These are phyloP conservation scores for Nymphaea colorata DNA, from an alignment of 164 flowering plant genomes.

Conservation along the genomic window DNA sequence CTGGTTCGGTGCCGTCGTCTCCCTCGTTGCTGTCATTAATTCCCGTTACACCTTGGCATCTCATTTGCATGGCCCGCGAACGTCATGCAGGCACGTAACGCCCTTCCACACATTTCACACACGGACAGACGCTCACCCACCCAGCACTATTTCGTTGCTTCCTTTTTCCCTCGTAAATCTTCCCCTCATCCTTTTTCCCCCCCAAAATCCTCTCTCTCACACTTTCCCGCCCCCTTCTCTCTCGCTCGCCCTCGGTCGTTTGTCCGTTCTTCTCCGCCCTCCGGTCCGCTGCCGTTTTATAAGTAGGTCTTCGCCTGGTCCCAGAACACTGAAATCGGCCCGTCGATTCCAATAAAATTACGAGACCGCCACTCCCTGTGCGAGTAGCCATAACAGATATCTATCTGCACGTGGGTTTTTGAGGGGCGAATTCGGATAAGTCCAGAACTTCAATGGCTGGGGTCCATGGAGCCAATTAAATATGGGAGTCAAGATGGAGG, in stretches of 20 bases:
- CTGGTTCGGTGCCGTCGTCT: not conserved
- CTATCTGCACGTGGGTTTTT: too few species aligned
- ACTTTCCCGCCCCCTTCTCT: too few species aligned
- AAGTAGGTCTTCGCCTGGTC: too few species aligned
- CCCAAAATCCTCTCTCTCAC: not conserved
- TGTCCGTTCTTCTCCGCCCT: not conserved
- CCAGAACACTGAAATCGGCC: too few species aligned
- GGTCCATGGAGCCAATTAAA: too few species aligned
- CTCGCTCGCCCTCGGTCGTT: not conserved
- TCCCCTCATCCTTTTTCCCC: not conserved
- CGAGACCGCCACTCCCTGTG: too few species aligned
- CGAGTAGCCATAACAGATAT: too few species aligned
- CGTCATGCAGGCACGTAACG: slow-evolving; percentile 26
- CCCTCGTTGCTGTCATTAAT: not conserved
- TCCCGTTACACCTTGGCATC: not conserved
- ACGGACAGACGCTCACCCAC: not conserved
- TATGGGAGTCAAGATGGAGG: too few species aligned
- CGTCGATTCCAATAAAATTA: too few species aligned
- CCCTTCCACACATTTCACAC: slow-evolving; percentile 8
- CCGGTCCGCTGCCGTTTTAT: not conserved
- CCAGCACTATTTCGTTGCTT: too few species aligned
- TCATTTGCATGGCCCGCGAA: slow-evolving; percentile 13
- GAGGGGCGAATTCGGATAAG: too few species aligned
- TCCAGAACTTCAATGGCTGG: too few species aligned
- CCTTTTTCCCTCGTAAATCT: not conserved